A percentile compares a stretch with the other conserved stretches of the same genome.
phyloP scores from a whole-genome alignment of 306 rosid species.

The Hylodesmum podocarpum region DNA sequence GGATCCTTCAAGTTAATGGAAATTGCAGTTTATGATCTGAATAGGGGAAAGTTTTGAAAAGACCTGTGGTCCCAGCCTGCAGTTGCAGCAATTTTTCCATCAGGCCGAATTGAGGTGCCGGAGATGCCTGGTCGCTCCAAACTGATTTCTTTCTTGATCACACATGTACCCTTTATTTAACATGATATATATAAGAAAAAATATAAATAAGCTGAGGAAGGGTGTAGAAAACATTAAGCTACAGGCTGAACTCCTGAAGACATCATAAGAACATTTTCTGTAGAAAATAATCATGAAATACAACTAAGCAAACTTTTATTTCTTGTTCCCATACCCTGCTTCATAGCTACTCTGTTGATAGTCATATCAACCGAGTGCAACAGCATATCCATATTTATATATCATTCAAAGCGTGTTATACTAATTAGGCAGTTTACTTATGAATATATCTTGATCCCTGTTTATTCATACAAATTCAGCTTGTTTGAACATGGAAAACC shows the following conservation, averaged over 20 bases:
- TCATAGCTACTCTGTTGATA: background rate
- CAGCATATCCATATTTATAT: background rate
- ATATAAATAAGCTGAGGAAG: constrained; percentile 8
- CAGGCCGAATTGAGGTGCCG: constrained; percentile 77
- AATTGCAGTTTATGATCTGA: background rate
- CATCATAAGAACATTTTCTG: background rate
- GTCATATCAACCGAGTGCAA: constrained; percentile 1
- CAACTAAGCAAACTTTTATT: constrained; percentile 18
- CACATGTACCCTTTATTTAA: constrained; percentile 60
- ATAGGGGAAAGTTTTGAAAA: background rate
- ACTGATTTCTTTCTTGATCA: constrained; percentile 66
- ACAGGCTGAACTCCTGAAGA: constrained; percentile 15
- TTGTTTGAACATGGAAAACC: background rate
- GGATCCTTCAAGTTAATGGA: background rate
- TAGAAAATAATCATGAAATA: constrained; percentile 15
- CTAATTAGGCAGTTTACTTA: background rate
- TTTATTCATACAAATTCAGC: background rate
- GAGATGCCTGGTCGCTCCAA: constrained; percentile 91
- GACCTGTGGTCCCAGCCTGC: constrained; percentile 99
- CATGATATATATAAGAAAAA: background rate
- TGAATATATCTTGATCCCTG: background rate
- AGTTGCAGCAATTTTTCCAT: constrained; percentile 78
- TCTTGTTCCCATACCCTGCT: background rate
- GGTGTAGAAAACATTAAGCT: background rate
- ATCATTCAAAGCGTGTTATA: background rate